phyloP scores from a whole-genome alignment of 441 rosid genomes.

The Gossypium lobatum region DNA sequence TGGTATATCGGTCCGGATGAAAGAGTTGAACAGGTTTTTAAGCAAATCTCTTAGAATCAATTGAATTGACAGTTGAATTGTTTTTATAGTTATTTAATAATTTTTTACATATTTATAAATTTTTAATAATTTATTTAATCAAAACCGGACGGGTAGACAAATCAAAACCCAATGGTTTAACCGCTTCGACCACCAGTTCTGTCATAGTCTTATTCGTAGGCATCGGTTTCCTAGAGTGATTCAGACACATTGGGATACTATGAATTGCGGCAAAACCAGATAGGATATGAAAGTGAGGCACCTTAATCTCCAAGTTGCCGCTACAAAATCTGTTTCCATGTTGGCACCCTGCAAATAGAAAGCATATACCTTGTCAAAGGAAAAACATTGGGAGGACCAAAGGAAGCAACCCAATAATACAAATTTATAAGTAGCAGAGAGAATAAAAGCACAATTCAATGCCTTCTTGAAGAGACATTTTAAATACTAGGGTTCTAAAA shows the following conservation, averaged over 20 bases:
- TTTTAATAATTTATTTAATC: no score
- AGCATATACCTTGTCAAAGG: not conserved
- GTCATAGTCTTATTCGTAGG: not conserved
- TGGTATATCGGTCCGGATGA: no score
- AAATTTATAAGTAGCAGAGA: not conserved
- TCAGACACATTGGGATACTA: not conserved
- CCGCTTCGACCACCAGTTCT: no score
- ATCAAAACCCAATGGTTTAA: no score
- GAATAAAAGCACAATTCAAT: not conserved
- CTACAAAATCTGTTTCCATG: conserved; percentile 39
- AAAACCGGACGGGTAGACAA: no score
- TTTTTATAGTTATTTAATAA: no score
- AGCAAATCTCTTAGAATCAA: no score
- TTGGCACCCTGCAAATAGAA: conserved; percentile 43
- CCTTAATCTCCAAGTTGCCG: conserved; percentile 78
- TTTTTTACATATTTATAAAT: no score
- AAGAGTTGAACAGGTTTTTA: no score
- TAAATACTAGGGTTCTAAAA: not conserved
- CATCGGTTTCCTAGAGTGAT: not conserved
- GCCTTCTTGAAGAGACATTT: conserved; percentile 3
- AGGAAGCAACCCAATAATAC: not conserved
- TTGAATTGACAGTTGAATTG: no score
- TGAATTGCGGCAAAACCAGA: not conserved
- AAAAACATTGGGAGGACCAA: not conserved
- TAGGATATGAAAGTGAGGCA: conserved; percentile 19